Evolutionary conservation across 495 filamentous ascomycete genomes (phyloP), one percentile per base, ranked within the genome.

Genomic region (Zalerion maritima): DNA sequence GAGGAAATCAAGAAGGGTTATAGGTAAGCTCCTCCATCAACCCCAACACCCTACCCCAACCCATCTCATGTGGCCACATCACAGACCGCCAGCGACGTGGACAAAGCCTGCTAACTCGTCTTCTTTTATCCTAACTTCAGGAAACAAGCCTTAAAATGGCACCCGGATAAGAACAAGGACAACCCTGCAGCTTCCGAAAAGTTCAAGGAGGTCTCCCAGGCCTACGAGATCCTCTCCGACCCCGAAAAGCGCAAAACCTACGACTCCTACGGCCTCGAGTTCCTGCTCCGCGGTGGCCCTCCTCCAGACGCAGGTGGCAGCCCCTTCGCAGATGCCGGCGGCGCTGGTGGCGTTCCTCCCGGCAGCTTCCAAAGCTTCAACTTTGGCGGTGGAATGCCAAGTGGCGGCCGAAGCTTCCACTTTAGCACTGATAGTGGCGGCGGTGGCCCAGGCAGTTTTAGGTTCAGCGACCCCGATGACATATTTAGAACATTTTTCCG

Each of bases 1-100:
- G 89, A 94, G 47, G 85, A 96, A 33, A 89, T 99, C 54, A 94
- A 93, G 56, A 99, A 99, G 46, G 89, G 76, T 20, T 97, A 97
- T 49, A 62, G 77, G 79, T 81, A 74, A 58, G 70, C 41, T 5
- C 13, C 14, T 12, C 20, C 11, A 26, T 18, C 22, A 11, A 32
- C 14, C 10, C 18, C 6, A 7, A 14, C 14, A 15, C 35, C 7
- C 31, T 29, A 14, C 28, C 29, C 18, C 2, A 28, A 16, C 20
- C 3, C 13, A 1, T n/a, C n/a, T n/a, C 14, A 13, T 24, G 9
- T 15, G 16, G 2, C 14, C 29, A 24, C 31, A 16, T 7, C 14
- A 26, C 22, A 13, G 6, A 12, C 19, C 4, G 14, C 11, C 19
- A 10, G 15, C 11, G 3, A 0, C 6, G 21, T 38, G 21, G 25